Evolutionary conservation across 2,329 filamentous ascomycete genomes (phyloP).

Genomic region (Nemania serpens): DNA sequence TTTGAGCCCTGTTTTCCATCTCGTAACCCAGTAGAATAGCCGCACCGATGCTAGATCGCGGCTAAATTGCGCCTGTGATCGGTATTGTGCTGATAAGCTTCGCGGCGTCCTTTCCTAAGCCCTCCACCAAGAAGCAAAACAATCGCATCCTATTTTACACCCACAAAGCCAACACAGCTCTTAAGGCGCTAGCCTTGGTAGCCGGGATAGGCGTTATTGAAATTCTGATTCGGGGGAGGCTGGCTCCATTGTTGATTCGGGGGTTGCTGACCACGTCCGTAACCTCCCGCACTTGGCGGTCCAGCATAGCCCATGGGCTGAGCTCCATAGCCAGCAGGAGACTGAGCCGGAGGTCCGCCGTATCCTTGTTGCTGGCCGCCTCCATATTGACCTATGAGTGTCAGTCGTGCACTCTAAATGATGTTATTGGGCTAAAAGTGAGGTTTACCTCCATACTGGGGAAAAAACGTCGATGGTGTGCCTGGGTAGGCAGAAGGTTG

Average conservation of each 20-base stretch:
- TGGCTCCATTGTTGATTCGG: constrained; percentile 62
- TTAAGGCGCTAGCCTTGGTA: constrained; percentile 60
- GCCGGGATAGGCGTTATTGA: constrained; percentile 65
- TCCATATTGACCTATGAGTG: constrained; percentile 56
- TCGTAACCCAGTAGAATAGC: constrained; percentile 14
- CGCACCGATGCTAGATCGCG: constrained; percentile 19
- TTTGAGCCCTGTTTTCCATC: constrained; percentile 23
- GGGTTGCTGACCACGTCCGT: constrained; percentile 73
- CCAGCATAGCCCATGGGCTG: constrained; percentile 74
- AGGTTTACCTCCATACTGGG: constrained; percentile 83
- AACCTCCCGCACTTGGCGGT: constrained; percentile 79
- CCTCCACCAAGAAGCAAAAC: constrained; percentile 22
- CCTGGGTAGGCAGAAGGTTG: constrained; percentile 74
- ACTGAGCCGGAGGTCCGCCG: constrained; percentile 63
- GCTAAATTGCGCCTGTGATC: constrained; percentile 21
- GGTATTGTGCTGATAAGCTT: constrained; percentile 21
- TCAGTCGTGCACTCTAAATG: constrained; percentile 34
- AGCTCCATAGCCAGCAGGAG: constrained; percentile 65
- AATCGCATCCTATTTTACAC: constrained; percentile 23
- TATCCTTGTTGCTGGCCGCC: constrained; percentile 72
- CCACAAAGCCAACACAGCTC: constrained; percentile 8
- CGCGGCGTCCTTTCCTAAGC: constrained; percentile 23
- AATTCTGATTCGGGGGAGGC: constrained; percentile 59
- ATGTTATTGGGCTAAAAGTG: constrained; percentile 28
- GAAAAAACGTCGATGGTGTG: constrained; percentile 83